Conservation (phyloP, 2,329 filamentous ascomycete genomes). For the Fusarium fujikuroi region DNA sequence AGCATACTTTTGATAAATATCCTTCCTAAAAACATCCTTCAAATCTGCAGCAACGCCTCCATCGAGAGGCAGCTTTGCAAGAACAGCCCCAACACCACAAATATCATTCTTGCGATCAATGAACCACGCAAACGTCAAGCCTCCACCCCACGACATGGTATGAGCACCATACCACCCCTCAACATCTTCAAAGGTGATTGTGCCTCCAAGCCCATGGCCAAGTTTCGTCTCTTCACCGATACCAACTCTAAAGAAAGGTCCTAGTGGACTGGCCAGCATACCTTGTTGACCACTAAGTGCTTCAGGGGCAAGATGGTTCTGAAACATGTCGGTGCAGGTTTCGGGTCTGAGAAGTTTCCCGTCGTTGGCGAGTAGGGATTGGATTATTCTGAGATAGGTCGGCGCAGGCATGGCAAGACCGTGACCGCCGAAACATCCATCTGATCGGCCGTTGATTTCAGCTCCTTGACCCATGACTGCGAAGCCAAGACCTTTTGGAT, state of each 20-base stretch:
- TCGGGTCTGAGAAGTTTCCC: constrained; percentile 56
- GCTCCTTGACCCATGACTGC: constrained; percentile 50
- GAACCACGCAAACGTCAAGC: constrained; percentile 59
- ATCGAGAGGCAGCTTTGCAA: constrained; percentile 51
- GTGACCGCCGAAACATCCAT: constrained; percentile 58
- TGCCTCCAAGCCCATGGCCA: constrained; percentile 55
- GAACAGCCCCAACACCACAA: constrained; percentile 55
- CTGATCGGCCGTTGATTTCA: constrained; percentile 47
- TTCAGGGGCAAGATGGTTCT: constrained; percentile 55
- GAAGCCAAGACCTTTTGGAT: constrained; percentile 49
- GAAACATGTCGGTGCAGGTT: constrained; percentile 58
- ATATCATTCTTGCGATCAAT: constrained; percentile 59
- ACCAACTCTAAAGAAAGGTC: constrained; percentile 52
- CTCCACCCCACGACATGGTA: constrained; percentile 60
- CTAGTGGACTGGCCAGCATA: constrained; percentile 47
- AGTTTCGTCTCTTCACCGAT: constrained; percentile 46
- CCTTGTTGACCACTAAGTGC: constrained; percentile 42
- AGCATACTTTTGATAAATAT: constrained; percentile 53
- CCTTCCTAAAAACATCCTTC: constrained; percentile 56
- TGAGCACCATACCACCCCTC: constrained; percentile 56
- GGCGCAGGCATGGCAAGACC: constrained; percentile 52
- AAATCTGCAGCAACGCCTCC: constrained; percentile 39
- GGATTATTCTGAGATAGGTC: constrained; percentile 58
- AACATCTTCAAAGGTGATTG: constrained; percentile 53
- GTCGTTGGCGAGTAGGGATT: constrained; percentile 60